Evolutionary conservation across 2,329 filamentous ascomycete species (phyloP).

Genomic region (Metarhizium robertsii): DNA sequence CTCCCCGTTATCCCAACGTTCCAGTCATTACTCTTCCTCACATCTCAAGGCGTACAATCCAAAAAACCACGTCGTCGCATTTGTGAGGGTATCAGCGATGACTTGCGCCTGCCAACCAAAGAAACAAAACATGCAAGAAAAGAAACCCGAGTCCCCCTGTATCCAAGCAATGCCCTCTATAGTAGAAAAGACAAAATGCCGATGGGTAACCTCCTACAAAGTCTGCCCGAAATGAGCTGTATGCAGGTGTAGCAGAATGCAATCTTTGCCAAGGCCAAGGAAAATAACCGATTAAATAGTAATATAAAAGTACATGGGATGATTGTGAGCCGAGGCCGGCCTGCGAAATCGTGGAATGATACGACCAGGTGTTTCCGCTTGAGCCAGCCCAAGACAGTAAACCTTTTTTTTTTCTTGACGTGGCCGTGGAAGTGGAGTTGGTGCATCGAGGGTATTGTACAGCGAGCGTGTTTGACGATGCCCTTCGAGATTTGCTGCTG

Average conservation of each 20-base stretch:
- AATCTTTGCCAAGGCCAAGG: background rate
- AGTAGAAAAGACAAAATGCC: background rate
- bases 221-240: background rate
- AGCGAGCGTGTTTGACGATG: background rate
- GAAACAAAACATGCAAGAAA: background rate
- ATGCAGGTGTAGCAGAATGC: background rate
- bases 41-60: background rate
- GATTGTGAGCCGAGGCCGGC: background rate
- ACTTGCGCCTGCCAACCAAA: background rate
- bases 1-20: background rate
- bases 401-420: background rate
- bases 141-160: too few species aligned
- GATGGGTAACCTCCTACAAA: background rate
- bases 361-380: slow-evolving; percentile 6
- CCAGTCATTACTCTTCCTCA: slow-evolving; percentile 7
- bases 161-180: background rate
- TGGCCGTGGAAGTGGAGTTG: slow-evolving; percentile 4
- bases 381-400: slow-evolving; percentile 14
- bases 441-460: background rate
- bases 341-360: background rate
- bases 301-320: background rate
- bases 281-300: background rate
- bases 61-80: background rate
- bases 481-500: background rate
- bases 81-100: background rate